A percentile compares a stretch with the other conserved stretches of the same genome.
Conservation (phyloP, 2,329 filamentous ascomycete species). For the Alternaria brassicicola region DNA sequence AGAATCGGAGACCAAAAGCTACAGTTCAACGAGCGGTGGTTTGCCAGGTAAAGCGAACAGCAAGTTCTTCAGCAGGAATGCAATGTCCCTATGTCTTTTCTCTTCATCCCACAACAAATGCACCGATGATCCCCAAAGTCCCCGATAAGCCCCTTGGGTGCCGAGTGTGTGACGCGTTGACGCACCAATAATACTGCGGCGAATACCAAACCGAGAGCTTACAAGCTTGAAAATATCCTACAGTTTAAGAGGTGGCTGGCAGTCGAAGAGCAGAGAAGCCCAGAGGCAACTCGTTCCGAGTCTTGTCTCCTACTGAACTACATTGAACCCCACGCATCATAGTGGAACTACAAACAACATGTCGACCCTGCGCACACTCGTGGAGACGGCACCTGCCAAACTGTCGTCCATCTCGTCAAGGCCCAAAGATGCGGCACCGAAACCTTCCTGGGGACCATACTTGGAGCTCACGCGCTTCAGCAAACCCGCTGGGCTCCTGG, state of each 20-base stretch:
- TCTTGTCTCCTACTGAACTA: neutral
- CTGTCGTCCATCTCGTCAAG: neutral
- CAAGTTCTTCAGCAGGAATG: neutral
- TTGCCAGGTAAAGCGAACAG: neutral
- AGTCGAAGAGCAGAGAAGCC: neutral
- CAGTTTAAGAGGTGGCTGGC: neutral
- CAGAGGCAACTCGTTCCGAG: neutral
- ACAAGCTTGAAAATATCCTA: neutral
- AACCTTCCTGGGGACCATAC: constrained; percentile 12
- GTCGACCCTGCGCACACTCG: constrained; percentile 2
- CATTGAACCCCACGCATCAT: neutral
- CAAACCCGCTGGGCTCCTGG: constrained; percentile 52
- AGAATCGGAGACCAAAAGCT: neutral
- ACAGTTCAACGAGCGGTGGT: neutral
- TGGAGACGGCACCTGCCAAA: constrained; percentile 2
- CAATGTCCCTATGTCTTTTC: neutral
- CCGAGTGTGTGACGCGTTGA: neutral
- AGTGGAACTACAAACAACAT: neutral
- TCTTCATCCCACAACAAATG: neutral
- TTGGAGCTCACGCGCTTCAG: constrained; percentile 56
- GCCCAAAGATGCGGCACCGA: neutral
- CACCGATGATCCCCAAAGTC: constrained; percentile 5
- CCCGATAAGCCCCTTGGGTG: neutral
- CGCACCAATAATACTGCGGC: neutral
- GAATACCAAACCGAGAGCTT: neutral